Percentiles rank a stretch among this genome's conserved stretches.
Conservation (phyloP, 2,329 filamentous ascomycete species). For the Aspergillus novofumigatus region DNA sequence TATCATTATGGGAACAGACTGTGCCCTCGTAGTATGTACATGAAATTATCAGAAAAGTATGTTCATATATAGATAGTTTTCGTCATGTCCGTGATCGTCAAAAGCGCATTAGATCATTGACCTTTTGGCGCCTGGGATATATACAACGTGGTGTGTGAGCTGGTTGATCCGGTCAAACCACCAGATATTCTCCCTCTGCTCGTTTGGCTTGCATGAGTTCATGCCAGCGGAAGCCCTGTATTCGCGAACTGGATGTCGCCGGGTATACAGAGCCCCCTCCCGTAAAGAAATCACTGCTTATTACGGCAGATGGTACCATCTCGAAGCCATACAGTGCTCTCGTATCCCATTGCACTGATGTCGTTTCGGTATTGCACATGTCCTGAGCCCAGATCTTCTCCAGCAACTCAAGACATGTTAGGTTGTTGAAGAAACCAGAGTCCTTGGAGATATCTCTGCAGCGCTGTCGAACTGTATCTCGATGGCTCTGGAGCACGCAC, state of each 20-base stretch:
- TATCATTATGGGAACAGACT: background rate
- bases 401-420: slow-evolving; percentile 77
- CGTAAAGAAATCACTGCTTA: background rate
- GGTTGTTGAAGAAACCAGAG: slow-evolving; percentile 90
- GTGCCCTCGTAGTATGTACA: background rate
- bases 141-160: background rate
- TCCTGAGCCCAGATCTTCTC: slow-evolving; percentile 72
- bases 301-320: background rate
- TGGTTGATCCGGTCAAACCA: slow-evolving; percentile 22
- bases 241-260: slow-evolving; percentile 2
- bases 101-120: background rate
- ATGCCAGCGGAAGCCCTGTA: slow-evolving; percentile 35
- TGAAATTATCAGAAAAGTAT: background rate
- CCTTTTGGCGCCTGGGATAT: background rate
- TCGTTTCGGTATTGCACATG: background rate
- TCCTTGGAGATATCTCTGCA: slow-evolving; percentile 83
- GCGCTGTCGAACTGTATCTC: slow-evolving; percentile 71
- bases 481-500: slow-evolving; percentile 76
- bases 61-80: background rate
- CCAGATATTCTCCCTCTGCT: slow-evolving; percentile 37
- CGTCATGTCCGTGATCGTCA: background rate
- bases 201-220: slow-evolving; percentile 35
- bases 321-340: background rate
- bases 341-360: background rate
- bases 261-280: slow-evolving; percentile 3